These are phyloP conservation scores for Sarocladiaceae sp. DNA, from an alignment of 2,329 filamentous ascomycete genomes.

Conservation along the genomic window DNA sequence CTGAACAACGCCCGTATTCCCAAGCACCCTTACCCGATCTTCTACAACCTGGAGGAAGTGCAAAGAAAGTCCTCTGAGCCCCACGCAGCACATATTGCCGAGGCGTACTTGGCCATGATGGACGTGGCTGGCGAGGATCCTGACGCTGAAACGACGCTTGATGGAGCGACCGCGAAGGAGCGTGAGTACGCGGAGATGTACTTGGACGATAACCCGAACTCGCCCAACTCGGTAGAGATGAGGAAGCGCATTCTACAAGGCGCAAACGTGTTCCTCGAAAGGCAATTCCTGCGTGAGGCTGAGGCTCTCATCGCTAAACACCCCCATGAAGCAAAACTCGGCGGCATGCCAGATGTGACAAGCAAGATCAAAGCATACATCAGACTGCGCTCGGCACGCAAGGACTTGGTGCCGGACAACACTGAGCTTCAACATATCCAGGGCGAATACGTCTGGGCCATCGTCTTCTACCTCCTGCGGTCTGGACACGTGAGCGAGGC, in stretches of 20 bases:
- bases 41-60: slow-evolving; percentile 69
- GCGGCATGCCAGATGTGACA: slow-evolving; percentile 78
- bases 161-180: slow-evolving; percentile 62
- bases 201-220: slow-evolving; percentile 65
- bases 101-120: slow-evolving; percentile 77
- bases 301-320: slow-evolving; percentile 74
- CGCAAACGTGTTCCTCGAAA: slow-evolving; percentile 73
- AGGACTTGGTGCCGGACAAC: slow-evolving; percentile 77
- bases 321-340: slow-evolving; percentile 81
- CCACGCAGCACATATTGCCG: slow-evolving; percentile 66
- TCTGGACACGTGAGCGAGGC: slow-evolving; percentile 81
- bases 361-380: slow-evolving; percentile 94
- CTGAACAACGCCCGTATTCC: slow-evolving; percentile 69
- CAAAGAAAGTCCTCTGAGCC: slow-evolving; percentile 65
- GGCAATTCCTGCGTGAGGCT: slow-evolving; percentile 70
- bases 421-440: slow-evolving; percentile 72
- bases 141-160: slow-evolving; percentile 49
- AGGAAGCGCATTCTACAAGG: slow-evolving; percentile 76
- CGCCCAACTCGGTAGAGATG: slow-evolving; percentile 56
- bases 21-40: slow-evolving; percentile 62
- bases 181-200: slow-evolving; percentile 73
- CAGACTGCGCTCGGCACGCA: slow-evolving; percentile 69
- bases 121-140: slow-evolving; percentile 70
- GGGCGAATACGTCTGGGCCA: slow-evolving; percentile 85
- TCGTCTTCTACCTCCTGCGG: slow-evolving; percentile 86